These are phyloP conservation scores for Ceratobasidium sp. DNA, from an alignment of 1,284 basidiomycete species.

Conservation along the genomic window DNA sequence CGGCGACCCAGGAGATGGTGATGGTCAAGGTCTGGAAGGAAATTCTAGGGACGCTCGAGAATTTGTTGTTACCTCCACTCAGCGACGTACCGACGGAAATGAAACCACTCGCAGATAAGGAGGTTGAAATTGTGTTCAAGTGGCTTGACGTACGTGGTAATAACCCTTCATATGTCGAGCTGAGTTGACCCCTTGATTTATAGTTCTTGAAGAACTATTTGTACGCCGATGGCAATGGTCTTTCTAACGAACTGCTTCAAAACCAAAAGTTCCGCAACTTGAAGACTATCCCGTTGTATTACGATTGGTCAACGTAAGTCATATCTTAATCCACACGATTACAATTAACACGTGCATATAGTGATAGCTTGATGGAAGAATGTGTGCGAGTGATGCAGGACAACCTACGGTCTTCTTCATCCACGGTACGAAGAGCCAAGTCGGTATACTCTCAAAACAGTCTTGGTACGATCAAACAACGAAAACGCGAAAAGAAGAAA, in stretches of 20 bases:
- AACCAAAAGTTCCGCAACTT: slow-evolving; percentile 96
- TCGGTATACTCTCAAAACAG: slow-evolving; percentile 89
- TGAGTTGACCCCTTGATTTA: slow-evolving; percentile 10
- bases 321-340: slow-evolving; percentile 15
- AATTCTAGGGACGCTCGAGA: slow-evolving; percentile 87
- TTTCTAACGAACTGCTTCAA: slow-evolving; percentile 88
- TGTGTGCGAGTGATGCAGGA: slow-evolving; percentile 93
- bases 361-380: slow-evolving; percentile 93
- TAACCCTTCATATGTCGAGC: neutral
- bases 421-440: slow-evolving; percentile 86
- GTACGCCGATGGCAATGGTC: slow-evolving; percentile 90
- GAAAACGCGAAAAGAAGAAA: slow-evolving; percentile 91
- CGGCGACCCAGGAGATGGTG: slow-evolving; percentile 89
- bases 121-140: slow-evolving; percentile 97
- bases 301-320: slow-evolving; percentile 88
- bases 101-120: slow-evolving; percentile 90
- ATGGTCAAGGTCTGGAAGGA: slow-evolving; percentile 98
- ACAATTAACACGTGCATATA: slow-evolving; percentile 48
- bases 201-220: slow-evolving; percentile 95
- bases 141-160: slow-evolving; percentile 81
- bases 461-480: slow-evolving; percentile 93
- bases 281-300: slow-evolving; percentile 87
- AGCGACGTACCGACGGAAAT: slow-evolving; percentile 89
- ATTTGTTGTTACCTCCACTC: slow-evolving; percentile 88
- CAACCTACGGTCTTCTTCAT: slow-evolving; percentile 69